Percentiles rank a stretch among this genome's conserved stretches.
These are phyloP conservation scores for Tylopilus felleus DNA, from an alignment of 768 basidiomycete species.

Conservation along the genomic window DNA sequence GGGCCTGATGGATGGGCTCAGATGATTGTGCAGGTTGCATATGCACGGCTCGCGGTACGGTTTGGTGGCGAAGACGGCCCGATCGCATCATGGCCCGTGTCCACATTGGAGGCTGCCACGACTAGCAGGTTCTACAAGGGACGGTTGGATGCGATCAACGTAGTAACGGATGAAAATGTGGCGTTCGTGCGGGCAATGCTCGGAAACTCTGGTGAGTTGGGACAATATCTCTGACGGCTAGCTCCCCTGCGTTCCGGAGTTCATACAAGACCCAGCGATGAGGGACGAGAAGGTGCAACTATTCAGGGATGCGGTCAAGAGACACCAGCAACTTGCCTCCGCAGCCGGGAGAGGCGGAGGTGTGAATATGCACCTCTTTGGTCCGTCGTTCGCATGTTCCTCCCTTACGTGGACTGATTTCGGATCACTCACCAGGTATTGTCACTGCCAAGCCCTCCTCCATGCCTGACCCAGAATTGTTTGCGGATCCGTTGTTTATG, in stretches of 20 bases:
- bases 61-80: not conserved
- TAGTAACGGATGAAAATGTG: constrained; percentile 32
- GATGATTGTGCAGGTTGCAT: not conserved
- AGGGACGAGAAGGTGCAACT: constrained; percentile 46
- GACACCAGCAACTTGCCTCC: constrained; percentile 62
- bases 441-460: not conserved
- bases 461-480: not conserved
- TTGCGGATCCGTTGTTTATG: not conserved
- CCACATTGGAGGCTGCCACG: not conserved
- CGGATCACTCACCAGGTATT: not conserved
- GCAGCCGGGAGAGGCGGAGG: constrained; percentile 57
- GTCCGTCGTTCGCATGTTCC: constrained; percentile 32
- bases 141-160: not conserved
- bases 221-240: not conserved
- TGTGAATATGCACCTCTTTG: constrained; percentile 85
- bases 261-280: constrained; percentile 11
- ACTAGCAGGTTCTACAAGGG: not conserved
- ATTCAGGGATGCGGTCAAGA: constrained; percentile 59
- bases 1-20: not conserved
- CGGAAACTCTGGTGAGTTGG: not conserved
- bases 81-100: not conserved
- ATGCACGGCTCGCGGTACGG: not conserved
- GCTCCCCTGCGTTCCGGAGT: not conserved
- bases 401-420: not conserved
- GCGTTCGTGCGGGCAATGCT: not conserved